These are phyloP conservation scores for Thymus mandschuricus DNA, from an alignment of 257 asterid species.

Conservation along the genomic window DNA sequence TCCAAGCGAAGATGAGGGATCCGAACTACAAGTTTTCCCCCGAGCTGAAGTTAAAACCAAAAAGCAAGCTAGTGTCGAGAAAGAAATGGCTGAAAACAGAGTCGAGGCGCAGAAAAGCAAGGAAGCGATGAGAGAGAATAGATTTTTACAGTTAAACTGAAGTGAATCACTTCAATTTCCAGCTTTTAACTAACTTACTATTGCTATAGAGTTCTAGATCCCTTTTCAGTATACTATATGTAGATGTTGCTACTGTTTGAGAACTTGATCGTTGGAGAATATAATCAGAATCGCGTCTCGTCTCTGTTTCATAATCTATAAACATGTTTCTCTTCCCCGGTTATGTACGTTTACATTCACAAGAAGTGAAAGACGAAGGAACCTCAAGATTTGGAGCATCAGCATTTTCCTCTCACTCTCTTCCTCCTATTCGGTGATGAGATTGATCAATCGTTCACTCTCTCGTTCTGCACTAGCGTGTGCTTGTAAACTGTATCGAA, in stretches of 20 bases:
- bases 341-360: neutral
- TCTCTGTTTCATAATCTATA: too few species aligned
- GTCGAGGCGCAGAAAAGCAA: conserved; percentile 84
- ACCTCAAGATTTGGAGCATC: conserved; percentile 33
- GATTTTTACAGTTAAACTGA: conserved; percentile 6
- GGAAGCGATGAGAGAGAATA: conserved; percentile 51
- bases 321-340: neutral
- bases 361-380: conserved; percentile 22
- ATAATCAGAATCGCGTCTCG: neutral
- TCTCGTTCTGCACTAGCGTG: conserved; percentile 26
- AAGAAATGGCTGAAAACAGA: conserved; percentile 88
- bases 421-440: conserved; percentile 33
- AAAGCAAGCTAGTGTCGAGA: conserved; percentile 74
- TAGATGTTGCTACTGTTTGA: conserved; percentile 2
- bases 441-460: conserved; percentile 9
- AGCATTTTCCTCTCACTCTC: conserved; percentile 51
- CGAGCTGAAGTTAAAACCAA: conserved; percentile 82
- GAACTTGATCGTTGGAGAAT: neutral
- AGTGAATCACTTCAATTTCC: neutral
- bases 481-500: conserved; percentile 50
- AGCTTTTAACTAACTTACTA: conserved; percentile 5
- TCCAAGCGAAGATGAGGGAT: conserved; percentile 94
- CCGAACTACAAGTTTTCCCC: conserved; percentile 86
- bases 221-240: neutral
- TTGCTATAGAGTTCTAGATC: neutral